Evolutionary conservation across 1,139 yeast genomes (phyloP).

Genomic region (Scheffersomyces insectosa): DNA sequence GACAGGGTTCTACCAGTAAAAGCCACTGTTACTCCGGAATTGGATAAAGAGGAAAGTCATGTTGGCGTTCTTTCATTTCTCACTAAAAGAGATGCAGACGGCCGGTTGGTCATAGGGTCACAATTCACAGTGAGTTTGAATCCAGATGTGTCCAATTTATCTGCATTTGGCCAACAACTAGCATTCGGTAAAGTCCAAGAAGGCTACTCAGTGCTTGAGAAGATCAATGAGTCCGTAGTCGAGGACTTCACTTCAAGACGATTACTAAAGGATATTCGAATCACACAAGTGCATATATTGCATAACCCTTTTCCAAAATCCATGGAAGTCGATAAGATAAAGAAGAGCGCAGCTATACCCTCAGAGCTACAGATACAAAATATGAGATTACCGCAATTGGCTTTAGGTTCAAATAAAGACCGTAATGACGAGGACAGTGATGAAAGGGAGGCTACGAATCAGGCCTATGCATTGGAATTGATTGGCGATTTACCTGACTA

Average conservation of each 20-base stretch:
- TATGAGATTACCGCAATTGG: constrained; percentile 8
- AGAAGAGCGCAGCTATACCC: constrained; percentile 2
- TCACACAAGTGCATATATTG: constrained; percentile 49
- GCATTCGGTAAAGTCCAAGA: constrained; percentile 57
- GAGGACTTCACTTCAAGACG: constrained; percentile 31
- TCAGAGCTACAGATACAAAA: constrained; percentile 11
- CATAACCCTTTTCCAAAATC: constrained; percentile 52
- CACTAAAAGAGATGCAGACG: constrained; percentile 16
- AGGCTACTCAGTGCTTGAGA: constrained; percentile 48
- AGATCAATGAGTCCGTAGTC: constrained; percentile 37
- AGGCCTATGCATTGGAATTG: constrained; percentile 62
- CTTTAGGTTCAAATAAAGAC: not conserved
- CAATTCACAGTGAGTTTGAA: constrained; percentile 29
- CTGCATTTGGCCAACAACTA: constrained; percentile 10
- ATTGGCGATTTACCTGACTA: constrained; percentile 67
- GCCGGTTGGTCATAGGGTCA: constrained; percentile 22
- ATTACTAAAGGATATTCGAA: constrained; percentile 52
- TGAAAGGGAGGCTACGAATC: constrained; percentile 41
- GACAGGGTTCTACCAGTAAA: no score
- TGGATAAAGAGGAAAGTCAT: constrained; percentile 17
- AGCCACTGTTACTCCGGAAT: constrained; percentile 1
- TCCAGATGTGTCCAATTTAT: constrained; percentile 9
- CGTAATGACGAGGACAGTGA: constrained; percentile 18
- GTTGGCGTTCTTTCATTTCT: constrained; percentile 44
- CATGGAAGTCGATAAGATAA: not conserved